These are phyloP conservation scores for Barnettozyma californica DNA, from an alignment of 805 yeast genomes.

Conservation along the genomic window DNA sequence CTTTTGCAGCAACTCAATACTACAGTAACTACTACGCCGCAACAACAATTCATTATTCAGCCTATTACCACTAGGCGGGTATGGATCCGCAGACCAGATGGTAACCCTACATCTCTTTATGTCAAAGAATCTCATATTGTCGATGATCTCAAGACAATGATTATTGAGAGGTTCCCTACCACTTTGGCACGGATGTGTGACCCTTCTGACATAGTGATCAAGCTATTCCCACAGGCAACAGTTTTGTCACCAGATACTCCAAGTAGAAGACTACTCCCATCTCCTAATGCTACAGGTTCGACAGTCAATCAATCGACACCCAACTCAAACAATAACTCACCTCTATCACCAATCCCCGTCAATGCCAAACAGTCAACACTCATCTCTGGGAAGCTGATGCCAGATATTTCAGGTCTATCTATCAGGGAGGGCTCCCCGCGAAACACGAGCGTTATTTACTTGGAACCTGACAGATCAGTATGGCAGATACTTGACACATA, in stretches of 20 bases:
- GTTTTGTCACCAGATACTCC: not conserved
- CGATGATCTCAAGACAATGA: constrained; percentile 72
- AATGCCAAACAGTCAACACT: constrained; percentile 13
- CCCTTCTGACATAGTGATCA: constrained; percentile 57
- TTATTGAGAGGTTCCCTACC: constrained; percentile 62
- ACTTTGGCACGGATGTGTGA: constrained; percentile 56
- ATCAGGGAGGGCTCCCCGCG: constrained; percentile 15
- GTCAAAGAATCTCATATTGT: constrained; percentile 61
- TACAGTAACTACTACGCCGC: not conserved
- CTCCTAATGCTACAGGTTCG: not conserved
- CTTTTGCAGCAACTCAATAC: not conserved
- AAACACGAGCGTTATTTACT: constrained; percentile 1
- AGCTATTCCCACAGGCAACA: constrained; percentile 12
- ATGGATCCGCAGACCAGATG: constrained; percentile 48
- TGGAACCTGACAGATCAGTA: constrained; percentile 61
- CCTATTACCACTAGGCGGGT: constrained; percentile 32
- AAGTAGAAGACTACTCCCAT: not conserved
- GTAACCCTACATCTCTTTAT: constrained; percentile 64
- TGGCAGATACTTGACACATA: constrained; percentile 52
- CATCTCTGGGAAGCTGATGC: constrained; percentile 8
- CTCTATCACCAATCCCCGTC: constrained; percentile 23
- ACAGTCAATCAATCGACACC: constrained; percentile 1
- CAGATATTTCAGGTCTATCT: constrained; percentile 11
- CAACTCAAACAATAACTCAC: constrained; percentile 10
- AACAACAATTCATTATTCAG: constrained; percentile 6